Conservation (phyloP, 495 filamentous ascomycete species). For the Mycothermus thermophilus region DNA sequence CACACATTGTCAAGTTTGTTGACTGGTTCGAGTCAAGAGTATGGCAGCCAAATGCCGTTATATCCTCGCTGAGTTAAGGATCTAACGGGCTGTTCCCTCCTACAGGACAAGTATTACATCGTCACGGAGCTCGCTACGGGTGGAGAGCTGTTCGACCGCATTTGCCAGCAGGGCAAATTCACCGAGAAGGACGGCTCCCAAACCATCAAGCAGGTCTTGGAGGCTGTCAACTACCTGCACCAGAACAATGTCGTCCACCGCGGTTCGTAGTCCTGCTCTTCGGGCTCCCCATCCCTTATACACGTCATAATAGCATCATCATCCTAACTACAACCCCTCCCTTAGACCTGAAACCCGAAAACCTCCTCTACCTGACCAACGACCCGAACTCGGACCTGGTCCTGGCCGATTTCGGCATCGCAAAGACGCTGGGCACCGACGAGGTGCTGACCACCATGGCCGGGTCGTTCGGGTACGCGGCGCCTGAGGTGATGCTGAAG, state of each 20-base stretch:
- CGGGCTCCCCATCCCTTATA: too few species aligned
- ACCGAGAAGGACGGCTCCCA: slow-evolving; percentile 97
- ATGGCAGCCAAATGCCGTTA: slow-evolving; percentile 14
- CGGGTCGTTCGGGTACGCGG: slow-evolving; percentile 95
- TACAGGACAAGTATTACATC: slow-evolving; percentile 98
- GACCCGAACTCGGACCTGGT: slow-evolving; percentile 70
- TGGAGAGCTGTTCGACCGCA: slow-evolving; percentile 94
- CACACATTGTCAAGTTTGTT: slow-evolving; percentile 93
- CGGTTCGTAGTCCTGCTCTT: slow-evolving; percentile 49
- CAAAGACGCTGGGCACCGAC: slow-evolving; percentile 89
- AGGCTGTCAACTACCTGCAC: slow-evolving; percentile 90
- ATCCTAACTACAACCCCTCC: too few species aligned
- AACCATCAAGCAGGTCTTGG: slow-evolving; percentile 89
- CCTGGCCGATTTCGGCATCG: slow-evolving; percentile 95
- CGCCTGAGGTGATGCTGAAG: slow-evolving; percentile 97
- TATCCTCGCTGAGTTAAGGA: too few species aligned
- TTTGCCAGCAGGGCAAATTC: slow-evolving; percentile 96
- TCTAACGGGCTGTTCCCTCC: neutral
- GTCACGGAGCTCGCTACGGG: slow-evolving; percentile 94
- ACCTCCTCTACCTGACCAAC: slow-evolving; percentile 81
- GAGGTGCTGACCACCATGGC: slow-evolving; percentile 97
- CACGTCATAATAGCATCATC: too few species aligned
- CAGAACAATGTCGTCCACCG: slow-evolving; percentile 91
- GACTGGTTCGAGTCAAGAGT: slow-evolving; percentile 98
- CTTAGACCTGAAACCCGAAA: slow-evolving; percentile 93